These are phyloP conservation scores for Rhizopogon vulgaris DNA, from an alignment of 768 basidiomycete species.

Conservation along the genomic window DNA sequence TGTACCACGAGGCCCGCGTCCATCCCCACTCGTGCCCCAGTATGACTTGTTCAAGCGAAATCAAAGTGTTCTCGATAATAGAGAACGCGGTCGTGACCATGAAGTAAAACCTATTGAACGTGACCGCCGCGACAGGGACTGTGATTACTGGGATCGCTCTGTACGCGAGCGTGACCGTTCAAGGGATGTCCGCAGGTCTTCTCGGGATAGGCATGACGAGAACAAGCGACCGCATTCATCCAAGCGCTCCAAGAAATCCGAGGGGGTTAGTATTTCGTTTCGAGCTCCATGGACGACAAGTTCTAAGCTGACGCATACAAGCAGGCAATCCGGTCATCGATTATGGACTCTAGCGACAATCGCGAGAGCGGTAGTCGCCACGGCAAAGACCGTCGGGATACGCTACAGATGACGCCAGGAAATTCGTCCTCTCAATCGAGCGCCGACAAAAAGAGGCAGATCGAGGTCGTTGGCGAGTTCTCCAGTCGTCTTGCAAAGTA, in stretches of 20 bases:
- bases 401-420: neutral
- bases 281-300: neutral
- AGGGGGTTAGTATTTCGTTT: constrained; percentile 17
- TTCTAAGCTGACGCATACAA: constrained; percentile 8
- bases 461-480: constrained; percentile 20
- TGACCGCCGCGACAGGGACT: constrained; percentile 18
- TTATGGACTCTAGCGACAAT: neutral
- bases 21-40: constrained; percentile 37
- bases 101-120: constrained; percentile 14
- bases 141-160: constrained; percentile 15
- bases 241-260: constrained; percentile 21
- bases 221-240: constrained; percentile 19
- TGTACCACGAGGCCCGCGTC: constrained; percentile 16
- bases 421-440: neutral
- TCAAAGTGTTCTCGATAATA: constrained; percentile 12
- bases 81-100: constrained; percentile 17
- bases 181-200: constrained; percentile 7
- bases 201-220: constrained; percentile 22
- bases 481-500: constrained; percentile 37
- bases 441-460: neutral
- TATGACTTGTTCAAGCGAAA: constrained; percentile 35
- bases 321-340: neutral
- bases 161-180: constrained; percentile 13
- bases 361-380: neutral
- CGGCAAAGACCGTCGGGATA: neutral